Evolutionary conservation across 805 yeast genomes (phyloP), one percentile per base, ranked within the genome.

Genomic region (Saccharomycopsis microspora): DNA sequence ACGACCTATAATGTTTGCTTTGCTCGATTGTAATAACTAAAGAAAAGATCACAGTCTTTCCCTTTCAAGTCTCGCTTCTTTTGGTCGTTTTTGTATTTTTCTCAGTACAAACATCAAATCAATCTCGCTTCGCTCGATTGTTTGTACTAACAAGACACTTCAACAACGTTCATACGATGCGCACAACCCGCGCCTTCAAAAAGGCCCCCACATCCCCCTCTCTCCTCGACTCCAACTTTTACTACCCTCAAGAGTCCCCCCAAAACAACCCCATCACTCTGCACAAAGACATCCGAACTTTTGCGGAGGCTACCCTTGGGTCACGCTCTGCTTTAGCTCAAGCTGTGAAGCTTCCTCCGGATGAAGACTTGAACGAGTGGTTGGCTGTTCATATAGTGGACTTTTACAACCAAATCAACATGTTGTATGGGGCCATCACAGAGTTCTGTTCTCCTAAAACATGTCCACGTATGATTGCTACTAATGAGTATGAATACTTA

Each of bases 381-480:
- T 66, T 90, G 48, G 97, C 98, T 0, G 95, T 89, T 8, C 96
- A 90, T 62, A 93, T 90, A n/a, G 97, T 89, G 11, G 97, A 90
- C 64, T 93, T 90, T 61, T 90, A 85, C 67, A 89, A 89, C 62
- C 98, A 90, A 62, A 82, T 90, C 55, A 90, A 90, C 65, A 93
- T 90, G 98, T 69, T 90, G 5, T 90, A 93, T 58, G 96, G 97
- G 6, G 80, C 97, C 3, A 85, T 93, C 54, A 90, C 97, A 1
- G 96, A 88, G 65, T 89, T 93, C 60, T 93, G 99, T 63, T 87
- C 97, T 0, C 97, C 97, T 3, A 64, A 69, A n/a, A 75, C 94
- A 3, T 93, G 99, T 62, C 97, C 98, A 2, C 70, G 93, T 50
- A 93, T 93, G 99, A 89, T 85, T 49, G 99, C 99, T 27, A 90